Conservation (phyloP, 148 eudicot genomes). For the Spergularia marina region DNA sequence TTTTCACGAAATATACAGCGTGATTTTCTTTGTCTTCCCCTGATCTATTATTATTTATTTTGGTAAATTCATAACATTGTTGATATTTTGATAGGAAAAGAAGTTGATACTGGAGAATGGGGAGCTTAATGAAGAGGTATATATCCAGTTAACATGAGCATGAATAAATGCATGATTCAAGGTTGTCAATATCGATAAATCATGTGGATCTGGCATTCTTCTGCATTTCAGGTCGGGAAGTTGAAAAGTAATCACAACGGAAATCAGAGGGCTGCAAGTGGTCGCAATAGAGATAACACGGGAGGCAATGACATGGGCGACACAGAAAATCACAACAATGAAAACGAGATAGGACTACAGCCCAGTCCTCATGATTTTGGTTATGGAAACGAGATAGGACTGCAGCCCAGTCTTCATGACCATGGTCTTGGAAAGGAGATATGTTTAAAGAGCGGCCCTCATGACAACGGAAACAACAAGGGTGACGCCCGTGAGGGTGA, state of each 20-base stretch:
- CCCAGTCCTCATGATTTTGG: not conserved
- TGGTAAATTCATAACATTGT: not conserved
- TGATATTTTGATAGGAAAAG: constrained; percentile 20
- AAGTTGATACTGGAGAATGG: constrained; percentile 26
- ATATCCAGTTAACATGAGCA: not conserved
- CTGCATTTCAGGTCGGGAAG: constrained; percentile 18
- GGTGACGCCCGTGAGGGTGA: not conserved
- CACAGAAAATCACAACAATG: not conserved
- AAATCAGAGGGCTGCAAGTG: not conserved
- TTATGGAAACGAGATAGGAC: not conserved
- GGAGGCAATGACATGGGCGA: not conserved
- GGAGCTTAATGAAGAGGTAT: constrained; percentile 27
- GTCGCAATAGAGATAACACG: not conserved
- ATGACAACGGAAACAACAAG: constrained; percentile 4
- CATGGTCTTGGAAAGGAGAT: not conserved
- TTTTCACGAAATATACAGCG: no score
- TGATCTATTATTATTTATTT: not conserved
- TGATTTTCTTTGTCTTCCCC: not conserved
- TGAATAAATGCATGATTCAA: no score
- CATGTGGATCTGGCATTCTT: not conserved
- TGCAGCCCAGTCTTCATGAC: not conserved
- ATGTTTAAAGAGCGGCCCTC: not conserved
- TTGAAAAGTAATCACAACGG: not conserved
- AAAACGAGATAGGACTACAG: not conserved
- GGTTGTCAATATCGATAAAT: not conserved